Conservation (phyloP, 805 yeast species). For the Candida awuae region DNA sequence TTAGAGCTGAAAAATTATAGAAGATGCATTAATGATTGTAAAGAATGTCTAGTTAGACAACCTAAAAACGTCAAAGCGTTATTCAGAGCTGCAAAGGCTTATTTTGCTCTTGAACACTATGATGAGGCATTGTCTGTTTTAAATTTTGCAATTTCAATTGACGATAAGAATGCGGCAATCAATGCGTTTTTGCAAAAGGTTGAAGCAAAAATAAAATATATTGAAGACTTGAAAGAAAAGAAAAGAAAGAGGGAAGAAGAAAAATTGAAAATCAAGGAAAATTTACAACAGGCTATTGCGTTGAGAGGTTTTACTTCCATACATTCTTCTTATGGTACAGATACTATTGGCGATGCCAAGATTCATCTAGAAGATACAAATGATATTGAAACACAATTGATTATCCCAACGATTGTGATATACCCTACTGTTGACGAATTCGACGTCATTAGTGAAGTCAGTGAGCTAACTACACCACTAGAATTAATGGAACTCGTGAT, state of each 20-base stretch:
- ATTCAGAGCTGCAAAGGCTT: slow-evolving; percentile 78
- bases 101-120: slow-evolving; percentile 52
- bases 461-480: slow-evolving; percentile 61
- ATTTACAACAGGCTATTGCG: slow-evolving; percentile 51
- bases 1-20: slow-evolving; percentile 79
- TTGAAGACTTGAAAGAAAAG: slow-evolving; percentile 23
- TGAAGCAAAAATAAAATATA: slow-evolving; percentile 20
- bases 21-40: slow-evolving; percentile 79
- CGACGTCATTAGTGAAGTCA: slow-evolving; percentile 67
- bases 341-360: slow-evolving; percentile 43
- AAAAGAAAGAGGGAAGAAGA: slow-evolving; percentile 28
- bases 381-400: slow-evolving; percentile 68
- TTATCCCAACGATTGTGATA: slow-evolving; percentile 72
- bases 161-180: slow-evolving; percentile 51
- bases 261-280: slow-evolving; percentile 34
- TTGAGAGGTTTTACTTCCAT: slow-evolving; percentile 49
- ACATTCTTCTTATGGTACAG: slow-evolving; percentile 46
- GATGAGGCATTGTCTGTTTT: slow-evolving; percentile 68
- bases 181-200: slow-evolving; percentile 37
- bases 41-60: slow-evolving; percentile 54
- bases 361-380: slow-evolving; percentile 52
- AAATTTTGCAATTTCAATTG: slow-evolving; percentile 56
- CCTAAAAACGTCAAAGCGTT: slow-evolving; percentile 76
- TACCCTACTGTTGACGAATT: slow-evolving; percentile 82
- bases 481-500: slow-evolving; percentile 56